phyloP scores from a whole-genome alignment of 176 grass and related monocot species.

The Oryza nivara region DNA sequence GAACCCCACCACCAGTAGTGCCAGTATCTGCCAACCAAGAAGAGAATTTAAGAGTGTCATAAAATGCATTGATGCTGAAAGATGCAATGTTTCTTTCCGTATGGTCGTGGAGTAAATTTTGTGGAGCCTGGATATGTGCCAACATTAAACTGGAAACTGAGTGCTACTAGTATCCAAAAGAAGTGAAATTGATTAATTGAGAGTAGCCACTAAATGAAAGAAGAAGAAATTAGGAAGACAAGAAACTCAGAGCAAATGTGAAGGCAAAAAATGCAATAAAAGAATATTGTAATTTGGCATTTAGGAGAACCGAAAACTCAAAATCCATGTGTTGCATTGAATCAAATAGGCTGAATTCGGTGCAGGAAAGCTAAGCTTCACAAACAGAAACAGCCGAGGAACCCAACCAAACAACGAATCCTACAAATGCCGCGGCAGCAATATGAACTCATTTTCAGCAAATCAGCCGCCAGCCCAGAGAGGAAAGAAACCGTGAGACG shows the following conservation, averaged over 20 bases:
- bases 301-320: too few relatives aligned
- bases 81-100: not conserved
- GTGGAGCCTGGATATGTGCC: constrained; percentile 4
- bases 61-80: not conserved
- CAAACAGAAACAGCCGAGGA: too few relatives aligned
- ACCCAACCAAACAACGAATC: not conserved
- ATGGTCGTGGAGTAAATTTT: not conserved
- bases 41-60: not conserved
- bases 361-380: too few relatives aligned
- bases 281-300: too few relatives aligned
- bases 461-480: not conserved
- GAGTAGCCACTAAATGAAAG: constrained; percentile 5
- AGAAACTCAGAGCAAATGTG: not conserved
- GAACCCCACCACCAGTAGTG: constrained; percentile 75
- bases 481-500: not conserved
- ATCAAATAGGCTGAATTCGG: too few relatives aligned
- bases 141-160: constrained; percentile 1
- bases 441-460: not conserved
- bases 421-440: not conserved
- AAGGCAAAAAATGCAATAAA: not conserved
- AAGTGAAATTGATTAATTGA: constrained; percentile 2
- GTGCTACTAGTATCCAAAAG: not conserved
- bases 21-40: constrained; percentile 70
- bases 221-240: not conserved
- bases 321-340: too few relatives aligned